Conservation (phyloP, 2,329 filamentous ascomycete genomes). For the Bipolaris bicolor region DNA sequence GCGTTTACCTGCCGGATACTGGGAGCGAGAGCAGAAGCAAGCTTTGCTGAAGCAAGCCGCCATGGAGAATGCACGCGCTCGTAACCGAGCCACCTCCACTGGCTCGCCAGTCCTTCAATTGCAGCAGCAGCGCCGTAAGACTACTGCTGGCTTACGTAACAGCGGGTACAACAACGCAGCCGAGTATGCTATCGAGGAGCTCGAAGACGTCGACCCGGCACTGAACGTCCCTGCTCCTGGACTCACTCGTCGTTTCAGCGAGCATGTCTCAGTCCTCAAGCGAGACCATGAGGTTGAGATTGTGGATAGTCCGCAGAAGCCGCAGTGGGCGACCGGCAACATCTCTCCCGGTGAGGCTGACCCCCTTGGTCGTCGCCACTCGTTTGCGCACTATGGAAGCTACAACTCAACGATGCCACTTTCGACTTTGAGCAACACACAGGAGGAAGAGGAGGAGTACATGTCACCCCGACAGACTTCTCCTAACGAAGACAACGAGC, state of each 20-base stretch:
- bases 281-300: slow-evolving; percentile 35
- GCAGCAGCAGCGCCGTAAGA: slow-evolving; percentile 35
- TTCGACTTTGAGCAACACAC: slow-evolving; percentile 38
- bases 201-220: slow-evolving; percentile 67
- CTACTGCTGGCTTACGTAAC: slow-evolving; percentile 61
- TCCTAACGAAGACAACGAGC: slow-evolving; percentile 65
- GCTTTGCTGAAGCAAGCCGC: slow-evolving; percentile 47
- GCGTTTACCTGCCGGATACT: slow-evolving; percentile 40
- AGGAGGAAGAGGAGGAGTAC: slow-evolving; percentile 40
- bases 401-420: slow-evolving; percentile 34
- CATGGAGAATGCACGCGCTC: slow-evolving; percentile 44
- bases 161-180: slow-evolving; percentile 64
- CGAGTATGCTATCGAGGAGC: slow-evolving; percentile 75
- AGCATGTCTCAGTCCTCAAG: slow-evolving; percentile 34
- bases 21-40: slow-evolving; percentile 42
- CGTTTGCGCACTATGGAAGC: slow-evolving; percentile 63
- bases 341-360: slow-evolving; percentile 31
- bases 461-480: slow-evolving; percentile 33
- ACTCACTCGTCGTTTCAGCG: slow-evolving; percentile 47
- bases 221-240: slow-evolving; percentile 48
- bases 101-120: slow-evolving; percentile 35
- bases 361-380: slow-evolving; percentile 75
- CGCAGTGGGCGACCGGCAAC: slow-evolving; percentile 39
- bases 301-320: slow-evolving; percentile 32
- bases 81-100: slow-evolving; percentile 38